These are phyloP conservation scores for Heracleum sosnowskyi DNA, from an alignment of 129 eudicot genomes.

Conservation along the genomic window DNA sequence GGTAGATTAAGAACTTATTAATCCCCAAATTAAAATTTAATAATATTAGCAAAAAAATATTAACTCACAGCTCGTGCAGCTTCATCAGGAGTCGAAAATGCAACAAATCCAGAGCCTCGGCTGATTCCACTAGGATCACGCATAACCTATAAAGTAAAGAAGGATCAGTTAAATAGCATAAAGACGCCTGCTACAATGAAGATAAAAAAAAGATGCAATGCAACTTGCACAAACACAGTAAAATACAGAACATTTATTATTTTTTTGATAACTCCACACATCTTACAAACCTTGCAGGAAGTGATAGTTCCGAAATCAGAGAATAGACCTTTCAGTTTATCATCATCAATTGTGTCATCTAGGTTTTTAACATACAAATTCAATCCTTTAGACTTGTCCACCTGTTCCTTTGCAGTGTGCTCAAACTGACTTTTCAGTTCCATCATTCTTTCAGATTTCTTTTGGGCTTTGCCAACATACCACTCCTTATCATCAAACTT, in stretches of 20 bases:
- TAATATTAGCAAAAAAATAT: not conserved
- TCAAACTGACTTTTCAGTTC: slow-evolving; percentile 3
- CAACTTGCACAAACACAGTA: not conserved
- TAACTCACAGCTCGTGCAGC: slow-evolving; percentile 73
- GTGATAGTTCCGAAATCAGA: slow-evolving; percentile 1
- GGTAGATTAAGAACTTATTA: not conserved
- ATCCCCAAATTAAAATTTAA: not conserved
- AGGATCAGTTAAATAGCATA: not conserved
- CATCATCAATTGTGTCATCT: slow-evolving; percentile 6
- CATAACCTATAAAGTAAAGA: slow-evolving; percentile 42
- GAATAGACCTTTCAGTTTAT: slow-evolving; percentile 7
- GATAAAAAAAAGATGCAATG: not conserved
- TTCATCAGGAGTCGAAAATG: slow-evolving; percentile 69
- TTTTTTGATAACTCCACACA: not conserved
- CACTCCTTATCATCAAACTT: slow-evolving; percentile 11
- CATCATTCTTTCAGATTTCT: not conserved
- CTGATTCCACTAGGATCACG: slow-evolving; percentile 74
- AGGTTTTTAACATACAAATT: slow-evolving; percentile 2
- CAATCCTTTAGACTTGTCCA: slow-evolving; percentile 7
- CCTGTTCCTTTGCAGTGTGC: slow-evolving; percentile 2
- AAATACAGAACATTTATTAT: not conserved
- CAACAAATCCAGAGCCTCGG: slow-evolving; percentile 86
- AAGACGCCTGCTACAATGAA: not conserved
- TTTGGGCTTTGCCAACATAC: slow-evolving; percentile 12
- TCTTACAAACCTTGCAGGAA: not conserved